Evolutionary conservation across 805 yeast species (phyloP), one percentile per base, ranked within the genome.

Genomic region (Komagataella phaffii): DNA sequence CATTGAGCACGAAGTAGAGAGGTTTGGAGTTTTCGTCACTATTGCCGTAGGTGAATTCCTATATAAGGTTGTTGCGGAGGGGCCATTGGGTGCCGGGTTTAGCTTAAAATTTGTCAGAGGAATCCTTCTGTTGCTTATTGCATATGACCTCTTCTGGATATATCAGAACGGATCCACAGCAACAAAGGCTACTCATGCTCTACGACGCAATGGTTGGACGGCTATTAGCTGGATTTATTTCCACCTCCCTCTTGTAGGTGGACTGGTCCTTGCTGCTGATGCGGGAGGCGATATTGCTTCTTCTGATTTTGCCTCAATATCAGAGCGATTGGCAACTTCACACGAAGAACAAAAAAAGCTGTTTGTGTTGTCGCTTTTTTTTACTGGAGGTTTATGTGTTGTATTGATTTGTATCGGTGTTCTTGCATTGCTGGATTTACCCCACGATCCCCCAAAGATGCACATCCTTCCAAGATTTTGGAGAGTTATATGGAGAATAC

Each of bases 21-120:
- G 87, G 52, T 71, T 69, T 57, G 71, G 75, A 2, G 77, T 81
- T 0, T 81, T 81, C 58, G 80, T 70, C 51, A 73, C 80, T 56
- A 80, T 82, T 62, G 85, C 84, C 3, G 70, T 81, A 55, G 87
- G 87, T 43, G 86, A 81, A 55, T 81, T 79, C 55, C 63, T 80
- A 12, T 79, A 74, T 57, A 74, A 72, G 45, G 65, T 77, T 7
- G 83, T 79, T 6, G 75, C 80, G 2, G 61, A 63, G 0, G 64
- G 70, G n/a, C 75, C 79, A 0, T 51, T 56, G 8, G 76, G 74
- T 0, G 52, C 59, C 1, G 83, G 83, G 0, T 66, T 79, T 54
- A 65, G 68, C 47, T 56, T 56, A 3, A 68, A 67, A 46, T 62
- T 76, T 18, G 73, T 72, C n/a, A 64, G 82, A 50, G 84, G 79